These are phyloP conservation scores for Globisporangium canariense DNA, from an alignment of 352 stramenopile genomes.

Conservation along the genomic window DNA sequence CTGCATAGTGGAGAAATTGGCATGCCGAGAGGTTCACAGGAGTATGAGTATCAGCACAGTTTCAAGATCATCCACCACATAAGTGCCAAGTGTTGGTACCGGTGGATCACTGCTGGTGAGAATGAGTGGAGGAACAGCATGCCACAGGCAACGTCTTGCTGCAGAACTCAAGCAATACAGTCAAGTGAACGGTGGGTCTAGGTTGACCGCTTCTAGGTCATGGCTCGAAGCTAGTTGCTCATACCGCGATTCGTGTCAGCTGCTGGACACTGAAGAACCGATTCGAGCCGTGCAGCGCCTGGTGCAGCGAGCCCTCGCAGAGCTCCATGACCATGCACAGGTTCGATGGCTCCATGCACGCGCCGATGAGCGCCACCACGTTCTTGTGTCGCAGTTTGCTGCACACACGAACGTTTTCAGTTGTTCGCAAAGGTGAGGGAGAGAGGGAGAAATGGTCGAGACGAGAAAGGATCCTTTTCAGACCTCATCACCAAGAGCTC, in stretches of 20 bases:
- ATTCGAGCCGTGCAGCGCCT: conserved; percentile 55
- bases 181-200: background rate
- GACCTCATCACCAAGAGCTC: conserved; percentile 90
- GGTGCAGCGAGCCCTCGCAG: conserved; percentile 61
- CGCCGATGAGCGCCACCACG: conserved; percentile 73
- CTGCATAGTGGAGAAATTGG: conserved; percentile 14
- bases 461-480: background rate
- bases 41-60: background rate
- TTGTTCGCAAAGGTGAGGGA: background rate
- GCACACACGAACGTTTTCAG: conserved; percentile 5
- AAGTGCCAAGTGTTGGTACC: conserved; percentile 24
- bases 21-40: background rate
- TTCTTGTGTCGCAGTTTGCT: conserved; percentile 69
- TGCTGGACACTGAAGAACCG: conserved; percentile 54
- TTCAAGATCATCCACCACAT: background rate
- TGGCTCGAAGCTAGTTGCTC: background rate
- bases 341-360: conserved; percentile 68
- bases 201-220: background rate
- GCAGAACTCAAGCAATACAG: background rate
- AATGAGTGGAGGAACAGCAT: conserved; percentile 88
- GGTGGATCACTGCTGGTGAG: conserved; percentile 83
- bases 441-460: conserved; percentile 12
- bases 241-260: conserved; percentile 46
- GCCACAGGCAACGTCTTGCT: conserved; percentile 75
- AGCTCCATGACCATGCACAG: conserved; percentile 84